Evolutionary conservation across 768 basidiomycete species (phyloP), one percentile per base, ranked within the genome.

Genomic region (Collybia sordida): DNA sequence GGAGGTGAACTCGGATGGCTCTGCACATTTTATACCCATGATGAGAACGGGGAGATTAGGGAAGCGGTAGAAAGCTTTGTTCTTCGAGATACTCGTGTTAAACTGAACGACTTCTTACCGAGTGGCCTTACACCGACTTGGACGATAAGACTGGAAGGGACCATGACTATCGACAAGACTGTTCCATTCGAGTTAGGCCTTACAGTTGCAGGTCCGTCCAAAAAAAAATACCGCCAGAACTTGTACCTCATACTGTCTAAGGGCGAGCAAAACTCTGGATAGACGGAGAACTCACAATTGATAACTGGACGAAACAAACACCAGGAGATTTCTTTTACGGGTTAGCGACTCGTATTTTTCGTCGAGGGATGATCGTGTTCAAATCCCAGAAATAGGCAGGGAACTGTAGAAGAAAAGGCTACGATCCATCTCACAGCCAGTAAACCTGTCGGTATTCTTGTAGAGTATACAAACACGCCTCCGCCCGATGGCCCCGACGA

Each of bases 251-350:
- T 49, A 6, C 22, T 19, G 27, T 31, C 47, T 27, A 31, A 75
- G 80, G 80, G 6, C 75, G 82, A 21, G 83, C 82, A 4, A 85
- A 85, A 64, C 66, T 91, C 1, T 89, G 74, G 68, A 64, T 90
- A 23, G 59, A 86, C 41, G 81, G 75, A 8, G 62, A 80, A 56
- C 61, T 86, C 46, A 69, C 77, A 15, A 80, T 89, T 40, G 86
- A 89, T 59, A 88, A 88, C 59, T 86, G 85, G 78, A 84, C 81
- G 7, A 79, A 80, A 55, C 85, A 87, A 64, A 73, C 74, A 2
- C 80, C 79, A 0, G 84, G 86, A 0, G 85, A 86, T 53, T 82
- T 85, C 68, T 86, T 85, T 66, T 86, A 86, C 54, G 82, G 81
- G 77, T 79, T 51, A 42, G 58, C 42, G 23, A n/a, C 11, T 21